A percentile compares a stretch with the other conserved stretches of the same genome.
Conservation (phyloP, 441 rosid species). For the Macaranga tanarius region DNA sequence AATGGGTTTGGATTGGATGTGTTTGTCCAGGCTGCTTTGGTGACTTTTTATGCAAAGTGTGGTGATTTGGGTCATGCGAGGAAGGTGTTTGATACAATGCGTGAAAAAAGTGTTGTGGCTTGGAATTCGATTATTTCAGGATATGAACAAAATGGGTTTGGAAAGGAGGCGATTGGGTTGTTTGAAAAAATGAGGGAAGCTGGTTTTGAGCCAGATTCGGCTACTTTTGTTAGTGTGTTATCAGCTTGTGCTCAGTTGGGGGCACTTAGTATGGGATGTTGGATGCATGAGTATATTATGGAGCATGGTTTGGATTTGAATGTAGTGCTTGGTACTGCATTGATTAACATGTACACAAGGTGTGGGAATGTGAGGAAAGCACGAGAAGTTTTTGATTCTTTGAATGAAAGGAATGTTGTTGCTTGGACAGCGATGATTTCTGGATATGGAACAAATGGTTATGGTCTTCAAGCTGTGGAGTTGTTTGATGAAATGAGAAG, state of each 20-base stretch:
- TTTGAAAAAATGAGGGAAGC: slow-evolving; percentile 52
- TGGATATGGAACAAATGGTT: slow-evolving; percentile 76
- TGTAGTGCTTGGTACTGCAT: slow-evolving; percentile 70
- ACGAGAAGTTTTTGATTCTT: slow-evolving; percentile 55
- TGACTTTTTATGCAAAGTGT: slow-evolving; percentile 51
- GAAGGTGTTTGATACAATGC: slow-evolving; percentile 68
- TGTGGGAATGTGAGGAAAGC: slow-evolving; percentile 66
- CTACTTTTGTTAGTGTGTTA: slow-evolving; percentile 61
- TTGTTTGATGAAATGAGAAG: slow-evolving; percentile 52
- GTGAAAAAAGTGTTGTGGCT: slow-evolving; percentile 60
- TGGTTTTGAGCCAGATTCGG: slow-evolving; percentile 54
- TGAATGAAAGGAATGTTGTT: slow-evolving; percentile 64
- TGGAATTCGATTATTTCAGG: slow-evolving; percentile 89
- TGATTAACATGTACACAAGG: slow-evolving; percentile 77
- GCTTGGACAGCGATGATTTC: slow-evolving; percentile 93
- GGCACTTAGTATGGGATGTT: slow-evolving; percentile 51
- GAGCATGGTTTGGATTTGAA: slow-evolving; percentile 41
- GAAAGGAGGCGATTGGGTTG: slow-evolving; percentile 57
- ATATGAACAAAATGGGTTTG: slow-evolving; percentile 72
- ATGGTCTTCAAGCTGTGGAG: slow-evolving; percentile 56
- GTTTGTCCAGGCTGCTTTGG: slow-evolving; percentile 66
- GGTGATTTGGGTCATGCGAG: slow-evolving; percentile 50
- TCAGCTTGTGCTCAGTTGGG: slow-evolving; percentile 79
- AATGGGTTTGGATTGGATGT: slow-evolving; percentile 49
- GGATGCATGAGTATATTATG: slow-evolving; percentile 59